Base-by-base conservation (phyloP, 331 rosid genomes). In the Quercus tomentella region DNA sequence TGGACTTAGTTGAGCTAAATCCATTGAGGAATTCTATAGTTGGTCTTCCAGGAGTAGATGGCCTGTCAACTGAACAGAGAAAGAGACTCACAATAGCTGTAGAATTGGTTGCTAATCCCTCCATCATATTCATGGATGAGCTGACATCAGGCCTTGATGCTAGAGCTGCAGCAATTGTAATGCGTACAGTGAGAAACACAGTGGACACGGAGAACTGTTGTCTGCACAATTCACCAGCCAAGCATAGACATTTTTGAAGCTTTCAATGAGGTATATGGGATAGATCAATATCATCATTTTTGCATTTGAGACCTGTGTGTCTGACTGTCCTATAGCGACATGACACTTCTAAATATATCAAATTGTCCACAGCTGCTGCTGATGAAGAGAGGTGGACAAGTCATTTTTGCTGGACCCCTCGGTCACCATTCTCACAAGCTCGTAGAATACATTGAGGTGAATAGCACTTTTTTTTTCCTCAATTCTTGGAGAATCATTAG, bases 161-260 rank as follows among this genome's bases (percentile, higher is more conserved):
- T 80, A 76, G 94, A 79, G 89, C 94, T 22, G 91, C 92, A 33
- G 90, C 97, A 21, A 85, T 91, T 56, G 97, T 89, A 5, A 89
- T 91, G 97, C 94, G 92, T 31, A 78, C 92, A 0, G 89, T 91
- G 60, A 88, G 97, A 84, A 91, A 91, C 51, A 91, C 88, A 2
- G 92, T 86, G 10, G 90, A 86, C 73, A 89, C 92, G 92, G 26
- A 43, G 94, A 81, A 91, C 97, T 9, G 86, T 91, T n/a, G 94
- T 87, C 77, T 91, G 97, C 90, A 91, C 94, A 69, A 91, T 91
- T 88, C 97, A 91, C 84, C 94, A 91, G 82, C 97, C 97, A 58
- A 89, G 97, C 84, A 88, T 89, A 33, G 97, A 92, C 81, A 86
- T 92, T 77, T 92, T 92, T 78, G 95, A 90, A 84, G 80, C 92